Evolutionary conservation across 192 early-diverging fungal species (phyloP).

Genomic region (Borealophlyctis nickersoniae): DNA sequence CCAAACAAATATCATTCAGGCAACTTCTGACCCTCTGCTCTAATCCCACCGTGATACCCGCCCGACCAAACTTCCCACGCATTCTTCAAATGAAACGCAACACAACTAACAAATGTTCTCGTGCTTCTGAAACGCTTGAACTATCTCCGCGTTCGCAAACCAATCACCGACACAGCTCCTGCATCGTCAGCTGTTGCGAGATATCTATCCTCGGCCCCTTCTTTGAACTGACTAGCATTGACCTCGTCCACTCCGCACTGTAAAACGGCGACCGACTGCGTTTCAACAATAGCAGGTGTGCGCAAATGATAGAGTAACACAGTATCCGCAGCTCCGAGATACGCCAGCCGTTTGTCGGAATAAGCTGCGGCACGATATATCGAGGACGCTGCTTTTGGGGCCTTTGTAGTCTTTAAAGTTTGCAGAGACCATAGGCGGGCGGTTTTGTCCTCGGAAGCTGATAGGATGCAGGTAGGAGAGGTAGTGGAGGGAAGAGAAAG

Average conservation of each 20-base stretch:
- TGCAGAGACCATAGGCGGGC: not conserved
- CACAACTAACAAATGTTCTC: constrained; percentile 22
- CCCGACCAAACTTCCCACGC: constrained; percentile 25
- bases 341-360: not conserved
- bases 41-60: constrained; percentile 21
- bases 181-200: constrained; percentile 23
- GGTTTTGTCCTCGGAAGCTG: not conserved
- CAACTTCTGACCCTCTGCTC: constrained; percentile 5
- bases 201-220: constrained; percentile 2
- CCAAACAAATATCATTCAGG: not conserved
- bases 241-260: not conserved
- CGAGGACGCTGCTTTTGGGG: not conserved
- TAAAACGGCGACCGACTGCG: not conserved
- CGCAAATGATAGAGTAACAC: not conserved
- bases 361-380: not conserved
- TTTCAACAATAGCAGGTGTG: not conserved
- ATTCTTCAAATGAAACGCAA: constrained; percentile 13
- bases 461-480: too few relatives aligned
- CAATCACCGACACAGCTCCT: constrained; percentile 15
- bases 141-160: constrained; percentile 15
- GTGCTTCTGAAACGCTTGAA: constrained; percentile 27
- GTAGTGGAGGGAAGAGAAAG: too few relatives aligned
- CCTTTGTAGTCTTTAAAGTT: not conserved
- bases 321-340: not conserved
- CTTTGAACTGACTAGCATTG: constrained; percentile 8